These are phyloP conservation scores for Aegilops umbellulata DNA, from an alignment of 176 grass and related monocot species.

Conservation along the genomic window DNA sequence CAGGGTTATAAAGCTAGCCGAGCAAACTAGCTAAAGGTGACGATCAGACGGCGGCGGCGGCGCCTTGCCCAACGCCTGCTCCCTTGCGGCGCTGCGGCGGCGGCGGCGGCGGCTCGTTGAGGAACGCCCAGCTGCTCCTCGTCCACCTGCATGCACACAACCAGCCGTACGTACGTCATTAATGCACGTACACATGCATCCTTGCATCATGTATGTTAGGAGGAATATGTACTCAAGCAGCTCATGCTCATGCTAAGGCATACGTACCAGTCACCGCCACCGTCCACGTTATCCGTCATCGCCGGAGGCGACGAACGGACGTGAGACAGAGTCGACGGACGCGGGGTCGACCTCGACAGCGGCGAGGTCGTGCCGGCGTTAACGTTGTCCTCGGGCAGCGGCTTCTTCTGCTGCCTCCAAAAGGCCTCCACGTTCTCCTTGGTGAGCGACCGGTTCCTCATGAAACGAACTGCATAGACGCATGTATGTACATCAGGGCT, in stretches of 20 bases:
- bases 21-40: not conserved
- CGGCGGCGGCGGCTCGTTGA: constrained; percentile 70
- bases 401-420: too few species aligned
- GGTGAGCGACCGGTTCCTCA: constrained; percentile 76
- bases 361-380: too few species aligned
- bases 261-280: constrained; percentile 44
- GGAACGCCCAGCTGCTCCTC: constrained; percentile 79
- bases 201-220: not conserved
- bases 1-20: too few species aligned
- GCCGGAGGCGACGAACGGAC: too few species aligned
- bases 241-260: not conserved
- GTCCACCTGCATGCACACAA: constrained; percentile 63
- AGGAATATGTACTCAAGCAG: not conserved
- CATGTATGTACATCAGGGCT: not conserved
- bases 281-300: not conserved
- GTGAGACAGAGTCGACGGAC: too few species aligned
- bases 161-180: not conserved
- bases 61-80: constrained; percentile 32
- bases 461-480: constrained; percentile 30
- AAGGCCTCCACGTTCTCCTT: constrained; percentile 59
- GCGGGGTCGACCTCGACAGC: too few species aligned
- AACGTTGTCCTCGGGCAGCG: too few species aligned
- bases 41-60: constrained; percentile 21
- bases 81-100: not conserved
- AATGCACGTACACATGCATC: not conserved